phyloP scores from a whole-genome alignment of 352 stramenopile genomes.

The Phytophthora cactorum region DNA sequence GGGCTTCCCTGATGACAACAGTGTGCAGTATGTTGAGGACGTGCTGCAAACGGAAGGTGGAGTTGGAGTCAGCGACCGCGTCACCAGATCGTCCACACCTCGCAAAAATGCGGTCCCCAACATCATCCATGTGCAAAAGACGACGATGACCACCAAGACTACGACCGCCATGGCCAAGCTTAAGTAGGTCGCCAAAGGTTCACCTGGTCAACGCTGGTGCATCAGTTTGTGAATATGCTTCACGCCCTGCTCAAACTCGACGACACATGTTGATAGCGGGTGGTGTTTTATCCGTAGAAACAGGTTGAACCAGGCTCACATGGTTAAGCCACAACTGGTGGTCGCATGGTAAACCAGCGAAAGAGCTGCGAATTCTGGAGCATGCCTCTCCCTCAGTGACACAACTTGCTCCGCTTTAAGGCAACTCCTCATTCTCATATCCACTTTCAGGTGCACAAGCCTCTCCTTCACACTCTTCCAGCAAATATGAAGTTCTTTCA shows the following conservation, averaged over 20 bases:
- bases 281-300: too few relatives aligned
- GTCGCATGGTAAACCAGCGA: too few relatives aligned
- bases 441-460: slow-evolving; percentile 23
- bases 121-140: slow-evolving; percentile 27
- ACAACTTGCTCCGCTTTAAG: not conserved
- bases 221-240: too few relatives aligned
- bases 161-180: slow-evolving; percentile 5
- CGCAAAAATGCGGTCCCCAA: slow-evolving; percentile 14
- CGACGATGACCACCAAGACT: slow-evolving; percentile 8
- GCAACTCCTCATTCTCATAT: slow-evolving; percentile 15
- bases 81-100: slow-evolving; percentile 19
- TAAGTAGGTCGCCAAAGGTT: not conserved
- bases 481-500: slow-evolving; percentile 40
- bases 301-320: too few relatives aligned
- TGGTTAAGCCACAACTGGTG: too few relatives aligned
- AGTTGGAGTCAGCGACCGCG: slow-evolving; percentile 22
- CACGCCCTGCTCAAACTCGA: not conserved
- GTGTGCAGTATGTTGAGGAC: slow-evolving; percentile 16
- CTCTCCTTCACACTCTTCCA: not conserved
- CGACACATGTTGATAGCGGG: not conserved
- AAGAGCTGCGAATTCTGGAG: too few relatives aligned
- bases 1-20: slow-evolving; percentile 39
- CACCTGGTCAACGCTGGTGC: not conserved
- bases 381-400: not conserved
- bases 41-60: slow-evolving; percentile 26